Evolutionary conservation across 495 filamentous ascomycete species (phyloP).

Genomic region (Tetracladium setigerum): DNA sequence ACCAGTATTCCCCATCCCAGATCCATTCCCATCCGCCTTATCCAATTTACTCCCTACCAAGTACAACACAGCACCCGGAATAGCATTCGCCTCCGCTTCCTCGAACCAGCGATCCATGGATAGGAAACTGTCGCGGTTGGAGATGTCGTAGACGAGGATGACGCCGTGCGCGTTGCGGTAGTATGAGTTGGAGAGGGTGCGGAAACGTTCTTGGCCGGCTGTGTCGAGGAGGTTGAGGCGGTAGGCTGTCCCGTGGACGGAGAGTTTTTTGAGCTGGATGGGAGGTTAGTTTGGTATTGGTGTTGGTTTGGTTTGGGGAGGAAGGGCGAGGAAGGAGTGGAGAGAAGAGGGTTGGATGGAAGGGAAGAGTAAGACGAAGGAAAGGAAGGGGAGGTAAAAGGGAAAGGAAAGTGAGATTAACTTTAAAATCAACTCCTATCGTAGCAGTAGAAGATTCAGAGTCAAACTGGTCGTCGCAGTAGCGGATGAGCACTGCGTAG

Average conservation of each 20-base stretch:
- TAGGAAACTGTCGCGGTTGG: slow-evolving; percentile 43
- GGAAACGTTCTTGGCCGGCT: slow-evolving; percentile 50
- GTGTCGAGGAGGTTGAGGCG: slow-evolving; percentile 52
- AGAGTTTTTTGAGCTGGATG: slow-evolving; percentile 24
- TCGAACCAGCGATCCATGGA: slow-evolving; percentile 52
- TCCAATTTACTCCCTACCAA: slow-evolving; percentile 52
- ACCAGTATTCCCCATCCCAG: slow-evolving; percentile 33
- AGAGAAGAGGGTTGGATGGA: no score
- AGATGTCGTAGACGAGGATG: slow-evolving; percentile 53
- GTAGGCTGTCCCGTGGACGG: slow-evolving; percentile 46
- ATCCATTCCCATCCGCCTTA: slow-evolving; percentile 38
- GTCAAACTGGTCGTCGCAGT: slow-evolving; percentile 56
- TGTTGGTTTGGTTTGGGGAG: background rate
- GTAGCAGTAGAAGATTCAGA: slow-evolving; percentile 48
- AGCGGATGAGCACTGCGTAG: slow-evolving; percentile 30
- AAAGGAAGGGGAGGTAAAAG: no score
- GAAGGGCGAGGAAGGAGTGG: background rate
- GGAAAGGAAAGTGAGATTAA: slow-evolving; percentile 16
- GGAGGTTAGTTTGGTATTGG: background rate
- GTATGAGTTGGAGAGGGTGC: slow-evolving; percentile 51
- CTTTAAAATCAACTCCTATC: slow-evolving; percentile 57
- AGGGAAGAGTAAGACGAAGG: no score
- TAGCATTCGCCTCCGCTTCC: slow-evolving; percentile 46
- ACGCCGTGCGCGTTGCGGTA: slow-evolving; percentile 55
- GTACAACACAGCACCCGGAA: slow-evolving; percentile 42